These are phyloP conservation scores for Diaporthe sp. DNA, from an alignment of 2,329 filamentous ascomycete species.

Conservation along the genomic window DNA sequence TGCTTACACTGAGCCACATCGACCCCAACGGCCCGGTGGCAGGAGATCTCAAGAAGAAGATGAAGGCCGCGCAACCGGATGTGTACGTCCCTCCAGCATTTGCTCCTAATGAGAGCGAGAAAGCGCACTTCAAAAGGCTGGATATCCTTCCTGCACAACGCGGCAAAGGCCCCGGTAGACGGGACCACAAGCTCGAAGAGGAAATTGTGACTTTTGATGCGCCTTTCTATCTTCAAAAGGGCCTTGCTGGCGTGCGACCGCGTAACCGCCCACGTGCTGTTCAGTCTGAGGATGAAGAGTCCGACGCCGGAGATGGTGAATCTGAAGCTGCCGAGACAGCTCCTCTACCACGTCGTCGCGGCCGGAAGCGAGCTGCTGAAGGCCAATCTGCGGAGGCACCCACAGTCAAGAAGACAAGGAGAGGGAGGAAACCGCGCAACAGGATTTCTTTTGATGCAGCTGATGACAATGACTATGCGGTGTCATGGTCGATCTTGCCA, in stretches of 20 bases:
- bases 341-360: constrained; percentile 6
- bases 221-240: constrained; percentile 60
- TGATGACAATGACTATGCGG: constrained; percentile 17
- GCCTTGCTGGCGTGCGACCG: constrained; percentile 41
- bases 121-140: constrained; percentile 49
- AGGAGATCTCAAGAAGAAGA: constrained; percentile 59
- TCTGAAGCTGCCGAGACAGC: background rate
- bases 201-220: constrained; percentile 65
- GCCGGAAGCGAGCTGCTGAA: constrained; percentile 30
- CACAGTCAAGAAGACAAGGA: constrained; percentile 23
- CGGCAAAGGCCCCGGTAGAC: constrained; percentile 46
- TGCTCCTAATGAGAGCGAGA: constrained; percentile 53
- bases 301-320: constrained; percentile 33
- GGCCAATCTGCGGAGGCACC: background rate
- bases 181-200: constrained; percentile 53
- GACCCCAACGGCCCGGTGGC: constrained; percentile 60
- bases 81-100: constrained; percentile 59
- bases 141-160: constrained; percentile 46
- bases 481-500: constrained; percentile 21
- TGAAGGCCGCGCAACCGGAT: constrained; percentile 62
- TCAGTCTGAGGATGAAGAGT: constrained; percentile 38
- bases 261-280: constrained; percentile 32
- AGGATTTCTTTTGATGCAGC: constrained; percentile 4
- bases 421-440: constrained; percentile 27
- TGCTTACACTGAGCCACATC: constrained; percentile 59